These are phyloP conservation scores for Trichothecium sympodiale DNA, from an alignment of 2,329 filamentous ascomycete genomes.

Conservation along the genomic window DNA sequence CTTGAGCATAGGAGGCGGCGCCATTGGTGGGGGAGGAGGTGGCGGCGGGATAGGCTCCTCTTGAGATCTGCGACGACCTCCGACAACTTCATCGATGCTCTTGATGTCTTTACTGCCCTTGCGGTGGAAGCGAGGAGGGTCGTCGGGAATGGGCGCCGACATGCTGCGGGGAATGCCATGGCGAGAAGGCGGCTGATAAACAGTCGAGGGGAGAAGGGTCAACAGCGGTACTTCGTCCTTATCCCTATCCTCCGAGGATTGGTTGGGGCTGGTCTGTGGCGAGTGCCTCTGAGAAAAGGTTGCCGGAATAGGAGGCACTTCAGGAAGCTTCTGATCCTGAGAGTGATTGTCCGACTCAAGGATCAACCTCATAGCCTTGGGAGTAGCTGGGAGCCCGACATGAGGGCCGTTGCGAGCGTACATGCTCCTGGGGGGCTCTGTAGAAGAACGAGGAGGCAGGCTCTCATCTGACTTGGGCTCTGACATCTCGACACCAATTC, in stretches of 20 bases:
- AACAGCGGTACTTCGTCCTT: slow-evolving; percentile 20
- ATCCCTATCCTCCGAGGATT: slow-evolving; percentile 9
- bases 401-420: slow-evolving; percentile 37
- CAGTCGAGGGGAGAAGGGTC: slow-evolving; percentile 45
- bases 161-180: slow-evolving; percentile 46
- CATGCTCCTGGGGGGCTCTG: slow-evolving; percentile 46
- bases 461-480: slow-evolving; percentile 30
- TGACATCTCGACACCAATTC: slow-evolving; percentile 28
- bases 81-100: slow-evolving; percentile 36
- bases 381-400: slow-evolving; percentile 80
- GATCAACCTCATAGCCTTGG: slow-evolving; percentile 78
- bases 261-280: slow-evolving; percentile 22
- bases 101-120: slow-evolving; percentile 27
- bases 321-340: slow-evolving; percentile 29
- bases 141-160: slow-evolving; percentile 43
- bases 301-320: slow-evolving; percentile 42
- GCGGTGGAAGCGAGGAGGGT: slow-evolving; percentile 19
- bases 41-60: slow-evolving; percentile 31
- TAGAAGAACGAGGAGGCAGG: slow-evolving; percentile 50
- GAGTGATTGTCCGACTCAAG: slow-evolving; percentile 45
- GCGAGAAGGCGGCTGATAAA: slow-evolving; percentile 43
- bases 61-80: slow-evolving; percentile 31
- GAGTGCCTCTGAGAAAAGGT: slow-evolving; percentile 33
- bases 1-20: slow-evolving; percentile 41
- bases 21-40: slow-evolving; percentile 36